These are phyloP conservation scores for Coelastrella sp. DNA, from an alignment of 139 green algal genomes.

Conservation along the genomic window DNA sequence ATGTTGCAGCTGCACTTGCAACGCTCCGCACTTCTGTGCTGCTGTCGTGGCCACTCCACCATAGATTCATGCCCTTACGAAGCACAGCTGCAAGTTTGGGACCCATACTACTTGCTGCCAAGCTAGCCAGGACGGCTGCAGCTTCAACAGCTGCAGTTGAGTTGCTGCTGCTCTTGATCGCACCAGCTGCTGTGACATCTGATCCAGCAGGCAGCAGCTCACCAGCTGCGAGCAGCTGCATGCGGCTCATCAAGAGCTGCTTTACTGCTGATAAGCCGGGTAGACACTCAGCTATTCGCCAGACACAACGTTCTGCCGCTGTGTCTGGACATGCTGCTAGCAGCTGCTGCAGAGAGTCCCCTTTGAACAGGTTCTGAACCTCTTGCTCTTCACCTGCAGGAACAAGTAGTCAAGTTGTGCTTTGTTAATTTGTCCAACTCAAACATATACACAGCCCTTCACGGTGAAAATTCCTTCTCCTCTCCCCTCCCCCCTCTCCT, in stretches of 20 bases:
- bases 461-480: no score
- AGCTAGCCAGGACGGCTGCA: constrained; percentile 24
- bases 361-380: constrained; percentile 14
- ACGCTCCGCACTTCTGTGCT: neutral
- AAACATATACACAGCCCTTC: no score
- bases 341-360: constrained; percentile 40
- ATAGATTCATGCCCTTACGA: constrained; percentile 40
- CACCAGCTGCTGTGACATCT: neutral
- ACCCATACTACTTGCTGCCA: constrained; percentile 42
- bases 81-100: constrained; percentile 58
- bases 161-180: neutral
- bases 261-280: constrained; percentile 51
- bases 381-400: constrained; percentile 33
- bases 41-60: constrained; percentile 13
- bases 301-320: constrained; percentile 39
- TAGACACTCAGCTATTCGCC: constrained; percentile 53
- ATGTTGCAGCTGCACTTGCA: neutral
- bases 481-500: no score
- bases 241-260: constrained; percentile 40
- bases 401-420: neutral
- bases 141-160: neutral
- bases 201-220: neutral
- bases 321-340: constrained; percentile 28
- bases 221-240: constrained; percentile 48
- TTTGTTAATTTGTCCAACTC: no score